phyloP scores from a whole-genome alignment of 2,329 filamentous ascomycete species.

The Penicillium sp. region DNA sequence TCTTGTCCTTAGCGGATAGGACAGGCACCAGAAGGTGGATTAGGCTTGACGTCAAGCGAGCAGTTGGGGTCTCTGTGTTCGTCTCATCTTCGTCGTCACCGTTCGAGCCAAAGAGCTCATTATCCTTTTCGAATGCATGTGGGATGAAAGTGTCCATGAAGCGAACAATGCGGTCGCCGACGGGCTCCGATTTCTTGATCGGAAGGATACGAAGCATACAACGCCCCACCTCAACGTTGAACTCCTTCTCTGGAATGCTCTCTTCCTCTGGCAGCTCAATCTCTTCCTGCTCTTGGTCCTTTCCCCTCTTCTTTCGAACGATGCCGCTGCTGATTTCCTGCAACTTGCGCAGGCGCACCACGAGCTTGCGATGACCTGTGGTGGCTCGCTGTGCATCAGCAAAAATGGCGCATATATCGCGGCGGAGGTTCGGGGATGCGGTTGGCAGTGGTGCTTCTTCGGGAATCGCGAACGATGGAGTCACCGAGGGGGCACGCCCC shows the following conservation, averaged over 20 bases:
- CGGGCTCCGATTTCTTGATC: constrained; percentile 86
- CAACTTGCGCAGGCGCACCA: constrained; percentile 80
- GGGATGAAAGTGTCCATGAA: constrained; percentile 86
- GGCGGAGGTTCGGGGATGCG: constrained; percentile 57
- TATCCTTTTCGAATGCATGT: constrained; percentile 63
- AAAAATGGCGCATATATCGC: constrained; percentile 68
- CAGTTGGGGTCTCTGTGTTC: constrained; percentile 77
- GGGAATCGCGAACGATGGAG: constrained; percentile 50
- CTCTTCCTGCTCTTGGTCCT: constrained; percentile 50
- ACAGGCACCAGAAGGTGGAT: constrained; percentile 70
- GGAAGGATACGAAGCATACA: constrained; percentile 77
- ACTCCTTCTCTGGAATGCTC: constrained; percentile 77
- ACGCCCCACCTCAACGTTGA: constrained; percentile 78
- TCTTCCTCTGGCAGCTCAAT: constrained; percentile 46
- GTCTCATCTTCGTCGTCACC: constrained; percentile 65
- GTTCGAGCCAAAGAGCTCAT: constrained; percentile 58
- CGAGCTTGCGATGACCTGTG: constrained; percentile 83
- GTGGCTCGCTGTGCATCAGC: constrained; percentile 82
- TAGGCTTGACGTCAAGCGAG: constrained; percentile 69
- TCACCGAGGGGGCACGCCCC: constrained; percentile 66
- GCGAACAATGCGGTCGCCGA: constrained; percentile 76
- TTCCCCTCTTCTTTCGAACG: constrained; percentile 41
- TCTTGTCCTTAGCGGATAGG: constrained; percentile 85
- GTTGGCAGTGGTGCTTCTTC: constrained; percentile 53
- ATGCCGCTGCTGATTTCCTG: constrained; percentile 75